These are phyloP conservation scores for Eimeria brunetti DNA, from an alignment of 169 alveolate species.

Conservation along the genomic window DNA sequence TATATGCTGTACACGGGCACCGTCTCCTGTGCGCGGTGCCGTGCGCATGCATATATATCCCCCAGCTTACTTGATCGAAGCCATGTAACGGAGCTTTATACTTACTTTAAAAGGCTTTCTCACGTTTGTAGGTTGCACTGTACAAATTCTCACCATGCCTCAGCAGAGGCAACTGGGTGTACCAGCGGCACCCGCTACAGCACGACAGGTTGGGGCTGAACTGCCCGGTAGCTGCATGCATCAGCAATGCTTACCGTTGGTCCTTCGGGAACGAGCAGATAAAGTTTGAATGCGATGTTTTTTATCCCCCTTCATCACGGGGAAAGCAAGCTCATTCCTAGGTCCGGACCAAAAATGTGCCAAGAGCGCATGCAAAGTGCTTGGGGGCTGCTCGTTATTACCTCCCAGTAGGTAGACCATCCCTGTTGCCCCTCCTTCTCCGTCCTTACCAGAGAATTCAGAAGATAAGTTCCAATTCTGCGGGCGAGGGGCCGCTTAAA, in stretches of 20 bases:
- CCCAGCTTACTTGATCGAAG: background rate
- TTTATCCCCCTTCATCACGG: background rate
- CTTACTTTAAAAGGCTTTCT: background rate
- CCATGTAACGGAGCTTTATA: background rate
- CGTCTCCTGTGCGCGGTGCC: background rate
- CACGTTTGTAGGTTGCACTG: too few relatives aligned
- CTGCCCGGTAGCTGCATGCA: slow-evolving; percentile 34
- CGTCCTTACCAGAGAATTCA: background rate
- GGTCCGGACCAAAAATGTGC: slow-evolving; percentile 30
- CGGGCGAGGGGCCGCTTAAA: slow-evolving; percentile 16
- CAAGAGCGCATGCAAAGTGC: slow-evolving; percentile 43
- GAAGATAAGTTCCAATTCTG: background rate
- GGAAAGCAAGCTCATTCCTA: background rate
- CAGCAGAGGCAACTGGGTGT: background rate
- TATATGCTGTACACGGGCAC: background rate
- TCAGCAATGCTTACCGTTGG: background rate
- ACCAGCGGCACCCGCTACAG: background rate
- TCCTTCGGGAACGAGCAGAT: background rate
- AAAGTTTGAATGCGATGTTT: background rate
- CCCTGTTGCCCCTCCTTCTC: slow-evolving; percentile 25
- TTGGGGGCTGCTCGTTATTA: slow-evolving; percentile 70
- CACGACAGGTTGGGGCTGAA: slow-evolving; percentile 41
- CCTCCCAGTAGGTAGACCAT: slow-evolving; percentile 45
- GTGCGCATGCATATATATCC: background rate
- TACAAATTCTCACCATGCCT: background rate